Evolutionary conservation across 306 rosid species (phyloP), one percentile per base, ranked within the genome.

Genomic region (Begonia masoniana): DNA sequence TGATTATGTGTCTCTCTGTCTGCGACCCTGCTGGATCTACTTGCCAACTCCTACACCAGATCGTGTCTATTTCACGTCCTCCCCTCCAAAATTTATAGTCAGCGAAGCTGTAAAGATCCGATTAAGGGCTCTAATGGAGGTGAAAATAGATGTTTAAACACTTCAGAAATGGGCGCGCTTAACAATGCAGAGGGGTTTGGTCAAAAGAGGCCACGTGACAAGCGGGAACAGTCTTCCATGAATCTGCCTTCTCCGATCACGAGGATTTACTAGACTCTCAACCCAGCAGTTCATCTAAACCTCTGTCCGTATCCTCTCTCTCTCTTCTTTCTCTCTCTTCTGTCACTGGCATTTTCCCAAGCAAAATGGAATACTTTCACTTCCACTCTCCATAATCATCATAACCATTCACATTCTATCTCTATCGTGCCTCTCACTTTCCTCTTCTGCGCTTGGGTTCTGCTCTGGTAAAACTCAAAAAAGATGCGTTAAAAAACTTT

Each of bases 181-280:
- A 31, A 31, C 39, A 31, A 31, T 31, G 39, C 39, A 13, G 58
- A 10, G 45, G 66, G 31, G 57, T 23, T 49, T 71, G 76, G 93
- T 81, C 96, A 88, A 88, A 81, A 84, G 87, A 72, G 59, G 76
- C 95, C 66, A 88, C 96, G 96, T 84, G 96, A 88, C 83, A 56
- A 69, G 68, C 48, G 85, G 92, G 88, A 84, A 84, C 96, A 84
- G 96, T 88, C 83, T 88, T 79, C 87, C 74, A 88, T 69, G 84
- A 87, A 83, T 83, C 83, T 74, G 91, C 75, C 81, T 81, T 78
- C 96, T 79, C 96, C 96, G 96, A 88, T 88, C 96, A 88, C 96
- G 96, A 84, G 96, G 96, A 69, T 55, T 64, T 55, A 31, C 39
- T 21, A 2, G 24, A 21, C 24, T 31, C 39, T 31, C 39, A 5